These are phyloP conservation scores for Pestalotiopsis sp. DNA, from an alignment of 2,329 filamentous ascomycete genomes.

Conservation along the genomic window DNA sequence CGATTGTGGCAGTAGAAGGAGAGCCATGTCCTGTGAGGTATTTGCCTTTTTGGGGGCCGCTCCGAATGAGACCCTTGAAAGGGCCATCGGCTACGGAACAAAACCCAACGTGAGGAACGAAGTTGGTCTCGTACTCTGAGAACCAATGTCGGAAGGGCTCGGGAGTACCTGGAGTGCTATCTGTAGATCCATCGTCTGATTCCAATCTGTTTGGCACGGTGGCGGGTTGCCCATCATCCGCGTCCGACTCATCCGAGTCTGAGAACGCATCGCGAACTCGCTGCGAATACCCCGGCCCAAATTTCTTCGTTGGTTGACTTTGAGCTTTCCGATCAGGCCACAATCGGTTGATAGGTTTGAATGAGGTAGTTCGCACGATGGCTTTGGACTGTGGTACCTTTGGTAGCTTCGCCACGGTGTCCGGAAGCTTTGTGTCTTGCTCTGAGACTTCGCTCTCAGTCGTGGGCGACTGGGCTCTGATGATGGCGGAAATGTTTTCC, in stretches of 20 bases:
- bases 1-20: conserved; percentile 20
- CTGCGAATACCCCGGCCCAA: conserved; percentile 3
- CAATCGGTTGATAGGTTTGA: conserved; percentile 9
- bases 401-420: too few species aligned
- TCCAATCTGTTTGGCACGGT: not conserved
- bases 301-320: not conserved
- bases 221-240: not conserved
- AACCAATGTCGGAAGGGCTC: not conserved
- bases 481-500: not conserved
- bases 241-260: not conserved
- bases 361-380: not conserved
- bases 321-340: not conserved
- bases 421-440: not conserved
- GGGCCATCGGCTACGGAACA: conserved; percentile 21
- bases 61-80: conserved; percentile 25
- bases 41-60: conserved; percentile 18
- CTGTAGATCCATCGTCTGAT: not conserved
- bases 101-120: not conserved
- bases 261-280: not conserved
- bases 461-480: not conserved
- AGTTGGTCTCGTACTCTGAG: not conserved
- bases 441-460: not conserved
- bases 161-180: not conserved
- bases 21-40: conserved; percentile 20
- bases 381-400: not conserved